Conservation (phyloP, 177 flowering plant genomes). For the Vitis hybrid region DNA sequence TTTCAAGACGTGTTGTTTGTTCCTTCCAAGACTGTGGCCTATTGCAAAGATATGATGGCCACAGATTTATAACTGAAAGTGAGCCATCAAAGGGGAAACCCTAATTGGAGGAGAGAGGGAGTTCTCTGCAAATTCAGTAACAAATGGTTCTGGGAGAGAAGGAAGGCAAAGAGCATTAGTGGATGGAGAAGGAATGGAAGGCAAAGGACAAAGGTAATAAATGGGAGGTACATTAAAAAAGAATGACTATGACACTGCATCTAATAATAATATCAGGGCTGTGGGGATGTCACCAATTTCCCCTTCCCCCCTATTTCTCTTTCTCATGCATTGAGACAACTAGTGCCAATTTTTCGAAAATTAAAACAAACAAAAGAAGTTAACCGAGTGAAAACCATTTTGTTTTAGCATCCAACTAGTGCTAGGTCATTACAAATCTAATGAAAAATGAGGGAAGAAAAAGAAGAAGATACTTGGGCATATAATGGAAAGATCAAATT, state of each 20-base stretch:
- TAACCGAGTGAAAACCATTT: too few species aligned
- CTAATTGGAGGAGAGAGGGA: constrained; percentile 34
- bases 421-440: too few species aligned
- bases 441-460: too few species aligned
- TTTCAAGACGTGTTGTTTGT: constrained; percentile 27
- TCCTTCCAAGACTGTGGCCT: constrained; percentile 16
- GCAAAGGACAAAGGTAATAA: constrained; percentile 46
- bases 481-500: too few species aligned
- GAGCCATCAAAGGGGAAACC: constrained; percentile 35
- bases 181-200: constrained; percentile 30
- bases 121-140: constrained; percentile 25
- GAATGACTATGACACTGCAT: constrained; percentile 59
- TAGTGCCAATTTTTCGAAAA: too few species aligned
- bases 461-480: too few species aligned
- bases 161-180: constrained; percentile 32
- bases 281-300: constrained; percentile 33
- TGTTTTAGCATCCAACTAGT: too few species aligned
- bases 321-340: constrained; percentile 19
- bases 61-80: constrained; percentile 6
- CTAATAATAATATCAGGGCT: constrained; percentile 43
- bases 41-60: constrained; percentile 2
- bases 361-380: too few species aligned
- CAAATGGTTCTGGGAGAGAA: constrained; percentile 11
- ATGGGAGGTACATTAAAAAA: constrained; percentile 51
- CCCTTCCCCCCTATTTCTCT: constrained; percentile 10